Conservation (phyloP, 805 yeast genomes). For the Wickerhamomyces rabaulensis region DNA sequence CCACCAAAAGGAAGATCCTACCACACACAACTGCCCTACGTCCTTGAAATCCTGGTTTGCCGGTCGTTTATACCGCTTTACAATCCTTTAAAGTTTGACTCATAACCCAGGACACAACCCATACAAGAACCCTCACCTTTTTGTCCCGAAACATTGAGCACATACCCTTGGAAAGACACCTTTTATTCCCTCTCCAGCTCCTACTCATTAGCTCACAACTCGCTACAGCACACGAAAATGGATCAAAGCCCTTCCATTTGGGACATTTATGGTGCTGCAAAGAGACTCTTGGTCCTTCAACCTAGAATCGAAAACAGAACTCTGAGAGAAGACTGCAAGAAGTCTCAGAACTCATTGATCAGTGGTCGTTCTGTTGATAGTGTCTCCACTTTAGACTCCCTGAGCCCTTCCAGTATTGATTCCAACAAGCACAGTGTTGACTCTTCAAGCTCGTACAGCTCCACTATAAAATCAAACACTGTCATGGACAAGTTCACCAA, state of each 20-base stretch:
- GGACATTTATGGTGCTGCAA: slow-evolving; percentile 29
- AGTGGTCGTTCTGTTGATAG: slow-evolving; percentile 2
- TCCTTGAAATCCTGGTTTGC: no score
- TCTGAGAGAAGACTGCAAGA: slow-evolving; percentile 24
- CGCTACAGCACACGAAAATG: slow-evolving; percentile 1
- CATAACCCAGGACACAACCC: no score
- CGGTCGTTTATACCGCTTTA: no score
- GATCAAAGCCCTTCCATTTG: slow-evolving; percentile 22
- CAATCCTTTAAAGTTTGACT: background rate
- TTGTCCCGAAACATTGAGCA: no score
- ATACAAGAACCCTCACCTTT: no score
- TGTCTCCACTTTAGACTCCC: slow-evolving; percentile 11
- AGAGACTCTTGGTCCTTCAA: slow-evolving; percentile 24
- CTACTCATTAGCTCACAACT: no score
- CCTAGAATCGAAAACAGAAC: slow-evolving; percentile 28
- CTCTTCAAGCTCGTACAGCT: slow-evolving; percentile 12
- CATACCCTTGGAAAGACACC: slow-evolving; percentile 8
- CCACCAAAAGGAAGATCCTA: no score
- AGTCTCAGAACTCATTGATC: slow-evolving; percentile 8
- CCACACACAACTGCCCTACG: no score
- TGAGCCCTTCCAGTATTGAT: slow-evolving; percentile 19
- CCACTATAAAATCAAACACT: background rate
- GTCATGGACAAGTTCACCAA: background rate
- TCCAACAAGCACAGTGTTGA: slow-evolving; percentile 21
- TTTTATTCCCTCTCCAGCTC: no score